A percentile compares a stretch with the other conserved stretches of the same genome.
Conservation (phyloP, 192 early-diverging fungal genomes). For the Spinellus fusiger region DNA sequence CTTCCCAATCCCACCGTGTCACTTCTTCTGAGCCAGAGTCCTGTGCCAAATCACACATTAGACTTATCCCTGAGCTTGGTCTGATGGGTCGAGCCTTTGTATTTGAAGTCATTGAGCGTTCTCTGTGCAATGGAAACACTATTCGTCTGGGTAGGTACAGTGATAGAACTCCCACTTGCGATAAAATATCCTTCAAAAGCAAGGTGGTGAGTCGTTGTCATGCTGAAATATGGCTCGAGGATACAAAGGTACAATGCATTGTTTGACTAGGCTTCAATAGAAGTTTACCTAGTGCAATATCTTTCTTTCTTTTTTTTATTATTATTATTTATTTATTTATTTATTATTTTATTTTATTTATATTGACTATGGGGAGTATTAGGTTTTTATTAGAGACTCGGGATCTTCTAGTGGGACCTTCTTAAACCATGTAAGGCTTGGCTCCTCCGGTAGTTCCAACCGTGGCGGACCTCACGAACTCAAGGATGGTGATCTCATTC, state of each 20-base stretch:
- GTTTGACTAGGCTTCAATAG: not conserved
- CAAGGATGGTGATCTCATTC: slow-evolving; percentile 77
- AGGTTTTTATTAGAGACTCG: slow-evolving; percentile 82
- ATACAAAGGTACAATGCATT: slow-evolving; percentile 38
- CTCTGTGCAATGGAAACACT: slow-evolving; percentile 36
- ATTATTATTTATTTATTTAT: not conserved
- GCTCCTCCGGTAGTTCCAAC: slow-evolving; percentile 63
- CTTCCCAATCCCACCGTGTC: too few species aligned
- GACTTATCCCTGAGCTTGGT: slow-evolving; percentile 41
- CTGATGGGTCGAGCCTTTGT: slow-evolving; percentile 44
- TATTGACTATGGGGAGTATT: not conserved
- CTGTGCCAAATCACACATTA: slow-evolving; percentile 30
- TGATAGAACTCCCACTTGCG: slow-evolving; percentile 48
- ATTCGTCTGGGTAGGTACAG: slow-evolving; percentile 57
- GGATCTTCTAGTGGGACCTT: slow-evolving; percentile 88
- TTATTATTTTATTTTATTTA: not conserved
- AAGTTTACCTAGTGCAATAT: not conserved
- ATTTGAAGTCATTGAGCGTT: slow-evolving; percentile 58
- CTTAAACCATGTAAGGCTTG: slow-evolving; percentile 79
- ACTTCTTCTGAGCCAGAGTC: not conserved
- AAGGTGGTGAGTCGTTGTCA: slow-evolving; percentile 85
- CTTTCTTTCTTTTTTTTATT: not conserved
- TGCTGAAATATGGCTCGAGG: slow-evolving; percentile 81
- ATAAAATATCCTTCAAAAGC: slow-evolving; percentile 61
- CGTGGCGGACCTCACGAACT: slow-evolving; percentile 50